Conservation (phyloP, 2,329 filamentous ascomycete species). For the Plenodomus biglobosus region DNA sequence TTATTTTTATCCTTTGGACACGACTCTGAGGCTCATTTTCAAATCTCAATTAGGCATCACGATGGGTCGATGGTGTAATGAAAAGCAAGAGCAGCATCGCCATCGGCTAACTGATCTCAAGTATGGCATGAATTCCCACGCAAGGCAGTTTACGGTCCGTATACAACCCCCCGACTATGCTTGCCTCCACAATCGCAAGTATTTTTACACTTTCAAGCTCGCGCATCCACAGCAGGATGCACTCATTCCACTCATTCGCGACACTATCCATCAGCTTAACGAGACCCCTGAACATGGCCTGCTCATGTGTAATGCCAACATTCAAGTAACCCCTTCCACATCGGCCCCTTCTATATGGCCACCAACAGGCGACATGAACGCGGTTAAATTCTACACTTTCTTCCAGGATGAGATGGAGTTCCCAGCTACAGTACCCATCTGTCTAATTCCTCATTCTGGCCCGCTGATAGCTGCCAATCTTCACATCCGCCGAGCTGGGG, state of each 20-base stretch:
- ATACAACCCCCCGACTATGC: too few relatives aligned
- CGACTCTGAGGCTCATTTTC: too few relatives aligned
- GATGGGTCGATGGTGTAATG: too few relatives aligned
- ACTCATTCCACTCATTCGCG: not conserved
- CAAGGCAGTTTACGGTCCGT: too few relatives aligned
- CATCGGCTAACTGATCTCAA: too few relatives aligned
- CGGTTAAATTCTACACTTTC: conserved; percentile 4
- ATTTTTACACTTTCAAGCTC: too few relatives aligned
- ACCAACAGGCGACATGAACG: not conserved
- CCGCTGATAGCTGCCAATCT: not conserved
- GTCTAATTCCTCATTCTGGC: not conserved
- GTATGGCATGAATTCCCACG: too few relatives aligned
- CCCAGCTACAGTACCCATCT: not conserved
- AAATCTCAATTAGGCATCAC: too few relatives aligned
- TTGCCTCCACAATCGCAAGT: too few relatives aligned
- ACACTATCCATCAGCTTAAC: not conserved
- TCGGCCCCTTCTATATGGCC: not conserved
- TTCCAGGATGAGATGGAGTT: conserved; percentile 2
- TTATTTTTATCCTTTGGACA: too few relatives aligned
- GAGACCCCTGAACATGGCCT: not conserved
- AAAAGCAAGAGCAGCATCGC: too few relatives aligned
- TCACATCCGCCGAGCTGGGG: not conserved
- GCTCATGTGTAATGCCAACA: conserved; percentile 1
- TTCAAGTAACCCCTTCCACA: not conserved
- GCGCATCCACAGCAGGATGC: not conserved